Evolutionary conservation across 192 early-diverging fungal genomes (phyloP), one percentile per base, ranked within the genome.

Genomic region (Rhizophagus prolifer): DNA sequence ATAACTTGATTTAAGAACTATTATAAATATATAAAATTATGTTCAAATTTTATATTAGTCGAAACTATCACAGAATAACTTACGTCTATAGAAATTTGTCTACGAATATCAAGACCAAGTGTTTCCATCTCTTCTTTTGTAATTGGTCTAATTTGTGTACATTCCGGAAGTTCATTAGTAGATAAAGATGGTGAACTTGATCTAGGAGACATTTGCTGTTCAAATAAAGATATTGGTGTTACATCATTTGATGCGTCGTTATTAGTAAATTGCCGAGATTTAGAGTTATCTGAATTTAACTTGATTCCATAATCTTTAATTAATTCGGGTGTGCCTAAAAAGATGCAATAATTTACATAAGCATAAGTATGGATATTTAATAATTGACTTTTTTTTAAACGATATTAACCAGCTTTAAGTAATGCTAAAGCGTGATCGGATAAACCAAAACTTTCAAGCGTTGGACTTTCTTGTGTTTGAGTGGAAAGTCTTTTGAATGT

Each of bases 391-490:
- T 25, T 26, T 26, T n/a, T 23, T 60, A 61, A 61, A n/a, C n/a
- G 12, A 62, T 62, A 62, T 12, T 25, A 10, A 62, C 60, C 60
- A 62, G 60, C 60, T 28, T 62, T 62, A 28, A 62, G 60, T 28
- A 62, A 7, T 62, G 60, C 60, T 25, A 62, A 28, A 1, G 60
- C 60, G 5, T 62, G 60, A 62, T 62, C 60, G 9, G 60, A 62
- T 62, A 62, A 26, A 26, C 60, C 60, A 62, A 62, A 62, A 62
- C 60, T 62, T 62, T 62, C 60, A 62, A 62, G 60, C 8, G 60
- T 62, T 12, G 60, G 60, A 62, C 60, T 62, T 62, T 62, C 60
- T 62, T 62, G 60, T 26, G 60, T 62, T n/a, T 26, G 23, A 62
- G 26, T 28, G n/a, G 60, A 62, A 62, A 62, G 60, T 2, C 60